Conservation (phyloP, 768 basidiomycete genomes). For the Tulasnella sp. region DNA sequence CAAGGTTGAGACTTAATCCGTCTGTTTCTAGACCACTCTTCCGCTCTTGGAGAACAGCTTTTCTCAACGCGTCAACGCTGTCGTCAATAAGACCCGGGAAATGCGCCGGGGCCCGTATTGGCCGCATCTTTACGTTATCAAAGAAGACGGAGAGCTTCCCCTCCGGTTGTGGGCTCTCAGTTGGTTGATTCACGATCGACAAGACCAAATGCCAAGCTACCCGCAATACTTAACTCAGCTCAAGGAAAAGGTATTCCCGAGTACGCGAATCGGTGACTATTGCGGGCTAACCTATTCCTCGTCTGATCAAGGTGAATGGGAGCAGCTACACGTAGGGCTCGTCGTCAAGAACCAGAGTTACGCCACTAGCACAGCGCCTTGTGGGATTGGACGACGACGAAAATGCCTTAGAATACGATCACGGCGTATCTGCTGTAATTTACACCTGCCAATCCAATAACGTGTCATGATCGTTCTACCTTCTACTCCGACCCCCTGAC, state of each 20-base stretch:
- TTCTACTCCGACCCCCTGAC: neutral
- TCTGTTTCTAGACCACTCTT: slow-evolving; percentile 55
- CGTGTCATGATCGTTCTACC: no score
- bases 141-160: slow-evolving; percentile 94
- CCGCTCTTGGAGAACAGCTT: slow-evolving; percentile 84
- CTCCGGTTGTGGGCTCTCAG: slow-evolving; percentile 92
- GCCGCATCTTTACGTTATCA: slow-evolving; percentile 90
- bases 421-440: no score
- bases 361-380: no score
- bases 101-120: slow-evolving; percentile 86
- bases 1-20: neutral
- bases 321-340: slow-evolving; percentile 13
- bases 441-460: no score
- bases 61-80: slow-evolving; percentile 88
- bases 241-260: slow-evolving; percentile 65
- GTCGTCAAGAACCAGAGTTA: no score
- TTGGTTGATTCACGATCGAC: slow-evolving; percentile 86
- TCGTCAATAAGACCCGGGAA: slow-evolving; percentile 90
- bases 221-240: slow-evolving; percentile 83
- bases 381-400: no score
- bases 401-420: no score
- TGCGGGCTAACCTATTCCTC: neutral
- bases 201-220: slow-evolving; percentile 90
- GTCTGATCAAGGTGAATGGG: slow-evolving; percentile 3
- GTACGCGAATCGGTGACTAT: neutral